Percentiles rank a stretch among this genome's conserved stretches.
Evolutionary conservation across 2,329 filamentous ascomycete species (phyloP).

Genomic region (Lithohypha guttulata): DNA sequence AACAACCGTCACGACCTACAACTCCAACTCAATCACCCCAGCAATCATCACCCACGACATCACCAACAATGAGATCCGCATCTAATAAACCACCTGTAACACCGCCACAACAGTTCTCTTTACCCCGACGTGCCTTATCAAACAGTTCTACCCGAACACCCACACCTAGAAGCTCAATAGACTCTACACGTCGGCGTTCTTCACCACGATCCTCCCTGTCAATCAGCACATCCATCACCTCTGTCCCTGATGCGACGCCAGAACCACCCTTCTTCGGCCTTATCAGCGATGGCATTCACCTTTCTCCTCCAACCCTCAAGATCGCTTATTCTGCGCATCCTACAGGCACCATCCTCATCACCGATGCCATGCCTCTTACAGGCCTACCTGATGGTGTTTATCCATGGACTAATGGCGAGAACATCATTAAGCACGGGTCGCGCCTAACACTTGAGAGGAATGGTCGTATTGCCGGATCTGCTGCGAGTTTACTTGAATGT

Average conservation of each 20-base stretch:
- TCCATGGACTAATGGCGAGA: slow-evolving; percentile 67
- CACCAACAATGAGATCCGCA: slow-evolving; percentile 9
- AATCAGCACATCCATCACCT: slow-evolving; percentile 25
- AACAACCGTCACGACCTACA: slow-evolving; percentile 35
- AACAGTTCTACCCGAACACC: slow-evolving; percentile 15
- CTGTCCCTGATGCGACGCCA: slow-evolving; percentile 11
- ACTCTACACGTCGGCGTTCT: not conserved
- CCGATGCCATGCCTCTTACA: slow-evolving; percentile 81
- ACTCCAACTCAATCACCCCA: slow-evolving; percentile 17
- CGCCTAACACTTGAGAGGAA: slow-evolving; percentile 68
- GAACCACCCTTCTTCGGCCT: slow-evolving; percentile 67
- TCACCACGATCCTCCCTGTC: slow-evolving; percentile 6
- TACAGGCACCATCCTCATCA: slow-evolving; percentile 75
- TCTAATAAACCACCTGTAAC: not conserved
- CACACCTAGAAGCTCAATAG: slow-evolving; percentile 16
- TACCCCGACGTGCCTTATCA: slow-evolving; percentile 1
- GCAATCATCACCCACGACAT: slow-evolving; percentile 12
- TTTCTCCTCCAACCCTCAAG: slow-evolving; percentile 79
- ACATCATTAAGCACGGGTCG: slow-evolving; percentile 51
- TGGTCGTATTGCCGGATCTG: slow-evolving; percentile 63
- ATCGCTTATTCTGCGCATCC: slow-evolving; percentile 83
- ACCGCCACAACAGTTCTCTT: not conserved
- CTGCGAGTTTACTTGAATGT: slow-evolving; percentile 60
- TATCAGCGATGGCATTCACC: slow-evolving; percentile 81
- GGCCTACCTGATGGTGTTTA: slow-evolving; percentile 77